phyloP scores from a whole-genome alignment of 2,329 filamentous ascomycete genomes.

The Colletotrichum caudatum region DNA sequence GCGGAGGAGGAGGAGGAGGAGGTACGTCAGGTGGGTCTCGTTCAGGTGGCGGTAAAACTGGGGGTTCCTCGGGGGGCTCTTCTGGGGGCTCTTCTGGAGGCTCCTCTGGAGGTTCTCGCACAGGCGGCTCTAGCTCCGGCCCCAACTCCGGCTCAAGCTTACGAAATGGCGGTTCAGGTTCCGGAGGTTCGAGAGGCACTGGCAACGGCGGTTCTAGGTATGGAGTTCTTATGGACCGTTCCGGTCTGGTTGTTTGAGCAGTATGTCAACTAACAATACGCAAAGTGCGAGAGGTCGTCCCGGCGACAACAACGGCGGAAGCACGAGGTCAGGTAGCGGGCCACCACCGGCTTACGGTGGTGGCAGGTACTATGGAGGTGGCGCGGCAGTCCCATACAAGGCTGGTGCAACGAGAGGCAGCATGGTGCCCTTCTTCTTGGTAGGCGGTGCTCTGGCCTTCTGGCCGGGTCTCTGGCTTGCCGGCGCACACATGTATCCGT shows the following conservation, averaged over 20 bases:
- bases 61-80: constrained; percentile 44
- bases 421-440: constrained; percentile 64
- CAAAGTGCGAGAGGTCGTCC: constrained; percentile 28
- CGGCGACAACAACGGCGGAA: constrained; percentile 58
- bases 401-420: constrained; percentile 56
- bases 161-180: constrained; percentile 44
- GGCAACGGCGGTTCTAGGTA: constrained; percentile 41
- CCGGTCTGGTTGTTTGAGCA: not conserved
- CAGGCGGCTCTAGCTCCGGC: constrained; percentile 21
- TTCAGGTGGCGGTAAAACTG: constrained; percentile 36
- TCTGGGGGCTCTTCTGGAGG: constrained; percentile 44
- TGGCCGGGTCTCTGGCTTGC: constrained; percentile 75
- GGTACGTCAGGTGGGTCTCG: constrained; percentile 40
- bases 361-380: constrained; percentile 75
- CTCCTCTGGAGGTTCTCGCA: constrained; percentile 40
- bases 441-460: constrained; percentile 63
- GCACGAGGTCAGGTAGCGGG: constrained; percentile 69
- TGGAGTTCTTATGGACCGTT: constrained; percentile 19
- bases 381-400: constrained; percentile 70
- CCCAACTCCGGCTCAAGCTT: constrained; percentile 40
- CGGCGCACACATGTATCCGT: constrained; percentile 64
- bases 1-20: constrained; percentile 47
- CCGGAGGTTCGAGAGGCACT: constrained; percentile 31
- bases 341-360: constrained; percentile 69
- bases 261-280: not conserved